Evolutionary conservation across 306 rosid species (phyloP).

Genomic region (Prunus campanulata): DNA sequence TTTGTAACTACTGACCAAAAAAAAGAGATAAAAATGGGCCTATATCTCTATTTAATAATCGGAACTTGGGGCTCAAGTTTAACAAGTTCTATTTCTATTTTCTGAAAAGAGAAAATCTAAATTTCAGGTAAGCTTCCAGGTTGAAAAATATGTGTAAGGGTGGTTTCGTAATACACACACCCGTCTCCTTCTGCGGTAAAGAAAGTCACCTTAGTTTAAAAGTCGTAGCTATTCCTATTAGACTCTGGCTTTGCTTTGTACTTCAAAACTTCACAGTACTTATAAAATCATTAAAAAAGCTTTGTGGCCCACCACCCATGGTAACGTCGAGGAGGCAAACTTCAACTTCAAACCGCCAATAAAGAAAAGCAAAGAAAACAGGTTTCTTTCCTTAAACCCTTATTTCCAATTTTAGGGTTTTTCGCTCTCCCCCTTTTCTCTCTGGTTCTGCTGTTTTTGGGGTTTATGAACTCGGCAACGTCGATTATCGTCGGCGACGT

Average conservation of each 20-base stretch:
- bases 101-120: too few relatives aligned
- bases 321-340: background rate
- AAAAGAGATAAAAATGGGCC: background rate
- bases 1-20: too few relatives aligned
- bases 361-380: background rate
- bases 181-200: background rate
- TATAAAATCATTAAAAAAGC: background rate
- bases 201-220: too few relatives aligned
- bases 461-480: background rate
- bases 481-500: background rate
- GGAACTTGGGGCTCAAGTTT: background rate
- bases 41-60: background rate
- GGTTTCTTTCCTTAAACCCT: conserved; percentile 15
- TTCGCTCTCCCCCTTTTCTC: background rate
- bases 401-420: conserved; percentile 1
- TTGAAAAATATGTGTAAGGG: background rate
- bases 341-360: background rate
- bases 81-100: background rate
- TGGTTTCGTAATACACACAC: background rate
- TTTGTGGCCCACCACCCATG: conserved; percentile 20
- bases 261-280: background rate
- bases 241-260: background rate
- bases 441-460: background rate
- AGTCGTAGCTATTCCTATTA: too few relatives aligned
- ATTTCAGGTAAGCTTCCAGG: background rate